These are phyloP conservation scores for Amphicarpaea edgeworthii DNA, from an alignment of 306 rosid genomes.

Conservation along the genomic window DNA sequence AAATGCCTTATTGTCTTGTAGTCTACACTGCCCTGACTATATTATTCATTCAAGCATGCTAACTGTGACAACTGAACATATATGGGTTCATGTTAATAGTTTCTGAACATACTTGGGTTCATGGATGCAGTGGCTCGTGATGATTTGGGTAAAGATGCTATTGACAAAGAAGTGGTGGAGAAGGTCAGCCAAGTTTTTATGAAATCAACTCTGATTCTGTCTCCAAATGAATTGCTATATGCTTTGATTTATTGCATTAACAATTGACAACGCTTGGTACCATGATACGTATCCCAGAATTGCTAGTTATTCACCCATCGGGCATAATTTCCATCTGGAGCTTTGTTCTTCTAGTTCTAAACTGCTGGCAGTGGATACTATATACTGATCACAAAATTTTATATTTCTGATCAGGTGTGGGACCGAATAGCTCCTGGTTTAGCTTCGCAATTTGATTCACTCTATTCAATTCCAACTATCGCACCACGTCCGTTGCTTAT, in stretches of 20 bases:
- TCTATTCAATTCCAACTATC: constrained; percentile 69
- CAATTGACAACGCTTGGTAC: constrained; percentile 28
- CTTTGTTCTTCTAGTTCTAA: constrained; percentile 29
- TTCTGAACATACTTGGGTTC: constrained; percentile 37
- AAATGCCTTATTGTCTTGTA: too few relatives aligned
- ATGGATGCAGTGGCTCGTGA: constrained; percentile 69
- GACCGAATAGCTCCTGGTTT: constrained; percentile 94
- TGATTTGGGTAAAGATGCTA: constrained; percentile 65
- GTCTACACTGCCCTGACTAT: too few relatives aligned
- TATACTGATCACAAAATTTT: constrained; percentile 24
- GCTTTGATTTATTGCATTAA: constrained; percentile 39
- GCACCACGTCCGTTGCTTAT: constrained; percentile 90
- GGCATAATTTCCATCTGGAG: not conserved
- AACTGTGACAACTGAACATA: constrained; percentile 17
- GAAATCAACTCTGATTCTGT: not conserved
- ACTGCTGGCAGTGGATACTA: constrained; percentile 36
- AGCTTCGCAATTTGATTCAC: constrained; percentile 77
- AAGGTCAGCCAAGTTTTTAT: constrained; percentile 63
- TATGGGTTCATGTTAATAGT: constrained; percentile 43
- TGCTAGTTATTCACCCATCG: constrained; percentile 21
- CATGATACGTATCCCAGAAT: constrained; percentile 9
- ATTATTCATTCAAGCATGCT: constrained; percentile 35
- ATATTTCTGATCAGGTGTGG: constrained; percentile 76
- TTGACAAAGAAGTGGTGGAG: constrained; percentile 89
- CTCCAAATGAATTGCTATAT: constrained; percentile 30